Conservation (phyloP, 106 monocot genomes). For the Apostasia ramifera region DNA sequence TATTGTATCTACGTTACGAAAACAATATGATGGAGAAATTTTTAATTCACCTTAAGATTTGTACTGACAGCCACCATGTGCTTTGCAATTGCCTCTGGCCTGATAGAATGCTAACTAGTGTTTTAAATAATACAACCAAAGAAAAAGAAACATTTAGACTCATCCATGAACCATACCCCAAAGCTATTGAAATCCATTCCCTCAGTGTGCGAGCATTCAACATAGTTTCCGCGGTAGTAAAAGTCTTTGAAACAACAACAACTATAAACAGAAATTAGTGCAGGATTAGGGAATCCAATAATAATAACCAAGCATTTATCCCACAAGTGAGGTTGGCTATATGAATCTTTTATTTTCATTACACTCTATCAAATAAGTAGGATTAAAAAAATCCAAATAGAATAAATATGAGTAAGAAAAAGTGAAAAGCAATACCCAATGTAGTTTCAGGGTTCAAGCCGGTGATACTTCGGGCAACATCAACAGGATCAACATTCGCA, state of each 20-base stretch:
- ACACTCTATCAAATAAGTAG: neutral
- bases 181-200: conserved; percentile 73
- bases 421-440: conserved; percentile 40
- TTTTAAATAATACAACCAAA: neutral
- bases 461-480: conserved; percentile 63
- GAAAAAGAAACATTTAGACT: neutral
- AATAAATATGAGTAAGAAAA: neutral
- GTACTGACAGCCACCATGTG: conserved; percentile 99
- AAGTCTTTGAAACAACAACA: conserved; percentile 96
- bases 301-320: too few species aligned
- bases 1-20: too few species aligned
- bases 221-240: conserved; percentile 98
- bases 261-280: conserved; percentile 31
- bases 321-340: too few species aligned
- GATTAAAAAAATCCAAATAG: neutral
- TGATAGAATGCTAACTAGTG: conserved; percentile 16
- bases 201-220: conserved; percentile 95
- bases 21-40: neutral
- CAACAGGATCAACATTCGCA: conserved; percentile 97
- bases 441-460: conserved; percentile 93
- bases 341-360: too few species aligned
- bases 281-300: neutral
- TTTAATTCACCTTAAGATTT: conserved; percentile 60
- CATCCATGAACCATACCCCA: conserved; percentile 40
- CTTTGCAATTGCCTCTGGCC: conserved; percentile 81